These are phyloP conservation scores for Pseudogymnoascus sp. DNA, from an alignment of 2,329 filamentous ascomycete genomes.

Conservation along the genomic window DNA sequence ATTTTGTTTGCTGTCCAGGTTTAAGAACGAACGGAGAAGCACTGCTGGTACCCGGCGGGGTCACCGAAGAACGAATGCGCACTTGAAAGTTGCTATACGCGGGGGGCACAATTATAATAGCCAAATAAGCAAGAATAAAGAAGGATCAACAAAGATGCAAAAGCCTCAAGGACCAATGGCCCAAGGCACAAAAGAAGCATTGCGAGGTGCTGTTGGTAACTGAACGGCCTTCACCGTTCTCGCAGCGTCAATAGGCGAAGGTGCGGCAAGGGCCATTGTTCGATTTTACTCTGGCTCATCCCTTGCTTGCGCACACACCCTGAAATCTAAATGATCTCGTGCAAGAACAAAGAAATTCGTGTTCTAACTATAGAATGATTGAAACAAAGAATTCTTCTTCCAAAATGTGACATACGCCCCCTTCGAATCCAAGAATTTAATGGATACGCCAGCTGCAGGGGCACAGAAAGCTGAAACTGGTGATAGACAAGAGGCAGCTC, in stretches of 20 bases:
- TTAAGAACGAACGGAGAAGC: not conserved
- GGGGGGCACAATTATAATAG: not conserved
- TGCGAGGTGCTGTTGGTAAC: not conserved
- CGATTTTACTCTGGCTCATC: not conserved
- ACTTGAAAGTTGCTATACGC: not conserved
- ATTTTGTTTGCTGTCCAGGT: not conserved
- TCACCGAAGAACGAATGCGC: not conserved
- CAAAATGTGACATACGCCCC: not conserved
- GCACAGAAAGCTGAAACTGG: not conserved
- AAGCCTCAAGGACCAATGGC: not conserved
- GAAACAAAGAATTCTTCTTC: not conserved
- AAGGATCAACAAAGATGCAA: not conserved
- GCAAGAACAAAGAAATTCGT: not conserved
- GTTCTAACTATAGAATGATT: not conserved
- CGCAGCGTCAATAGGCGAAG: not conserved
- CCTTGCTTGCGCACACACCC: not conserved
- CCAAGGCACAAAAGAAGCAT: not conserved
- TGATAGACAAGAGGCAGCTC: not conserved
- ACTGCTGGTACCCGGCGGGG: not conserved
- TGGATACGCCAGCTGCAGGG: not conserved
- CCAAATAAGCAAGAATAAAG: slow-evolving; percentile 1
- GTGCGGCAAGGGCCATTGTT: slow-evolving; percentile 1
- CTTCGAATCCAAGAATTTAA: not conserved
- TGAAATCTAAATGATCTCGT: not conserved
- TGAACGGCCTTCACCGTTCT: not conserved